Evolutionary conservation across 2,329 filamentous ascomycete genomes (phyloP).

Genomic region (Beauveria bassiana): DNA sequence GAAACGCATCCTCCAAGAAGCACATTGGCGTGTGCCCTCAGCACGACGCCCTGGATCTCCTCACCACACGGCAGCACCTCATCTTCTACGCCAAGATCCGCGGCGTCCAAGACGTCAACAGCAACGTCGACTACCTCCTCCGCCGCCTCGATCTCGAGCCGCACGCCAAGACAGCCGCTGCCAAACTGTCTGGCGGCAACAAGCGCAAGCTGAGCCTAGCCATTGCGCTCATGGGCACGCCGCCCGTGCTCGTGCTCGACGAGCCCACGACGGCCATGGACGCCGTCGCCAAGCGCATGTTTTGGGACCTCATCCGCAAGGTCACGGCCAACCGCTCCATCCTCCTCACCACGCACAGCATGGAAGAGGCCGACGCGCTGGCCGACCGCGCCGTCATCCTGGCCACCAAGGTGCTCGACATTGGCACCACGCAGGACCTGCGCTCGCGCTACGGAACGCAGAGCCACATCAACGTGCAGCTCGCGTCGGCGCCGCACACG

Average conservation of each 20-base stretch:
- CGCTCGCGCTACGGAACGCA: slow-evolving; percentile 52
- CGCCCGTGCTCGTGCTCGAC: slow-evolving; percentile 72
- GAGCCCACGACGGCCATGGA: slow-evolving; percentile 81
- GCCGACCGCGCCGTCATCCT: slow-evolving; percentile 53
- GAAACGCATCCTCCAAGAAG: slow-evolving; percentile 48
- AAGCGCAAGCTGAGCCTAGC: slow-evolving; percentile 77
- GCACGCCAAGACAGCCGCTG: slow-evolving; percentile 64
- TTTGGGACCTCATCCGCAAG: slow-evolving; percentile 69
- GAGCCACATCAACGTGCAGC: slow-evolving; percentile 56
- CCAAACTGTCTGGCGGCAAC: slow-evolving; percentile 74
- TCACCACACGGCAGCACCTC: slow-evolving; percentile 76
- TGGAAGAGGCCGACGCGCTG: slow-evolving; percentile 85
- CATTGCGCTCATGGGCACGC: slow-evolving; percentile 82
- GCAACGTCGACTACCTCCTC: slow-evolving; percentile 67
- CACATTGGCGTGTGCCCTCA: slow-evolving; percentile 75
- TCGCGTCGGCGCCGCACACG: slow-evolving; percentile 49
- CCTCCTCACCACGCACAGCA: slow-evolving; percentile 77
- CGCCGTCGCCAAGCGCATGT: slow-evolving; percentile 74
- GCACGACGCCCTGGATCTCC: slow-evolving; percentile 73
- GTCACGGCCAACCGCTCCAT: slow-evolving; percentile 65
- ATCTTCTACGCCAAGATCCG: slow-evolving; percentile 69
- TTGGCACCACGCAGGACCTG: slow-evolving; percentile 52
- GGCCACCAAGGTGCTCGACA: slow-evolving; percentile 41
- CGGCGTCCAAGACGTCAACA: slow-evolving; percentile 60
- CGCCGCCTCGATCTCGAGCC: slow-evolving; percentile 62